Conservation (phyloP, 805 yeast species). For the Grigorovia yakushimaensis region DNA sequence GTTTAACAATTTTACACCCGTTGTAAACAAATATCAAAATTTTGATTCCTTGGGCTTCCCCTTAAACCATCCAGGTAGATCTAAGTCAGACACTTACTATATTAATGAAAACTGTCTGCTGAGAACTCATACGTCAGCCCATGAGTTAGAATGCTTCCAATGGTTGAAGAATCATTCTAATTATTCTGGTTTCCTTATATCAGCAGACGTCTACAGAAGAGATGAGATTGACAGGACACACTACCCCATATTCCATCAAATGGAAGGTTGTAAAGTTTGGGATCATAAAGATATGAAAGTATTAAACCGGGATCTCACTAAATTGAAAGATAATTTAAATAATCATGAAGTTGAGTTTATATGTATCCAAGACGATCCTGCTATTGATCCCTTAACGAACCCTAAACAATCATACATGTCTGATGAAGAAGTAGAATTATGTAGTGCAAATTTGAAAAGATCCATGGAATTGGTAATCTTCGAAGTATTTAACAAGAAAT, state of each 20-base stretch:
- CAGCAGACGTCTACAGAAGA: conserved; percentile 93
- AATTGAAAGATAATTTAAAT: conserved; percentile 42
- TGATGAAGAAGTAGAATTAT: conserved; percentile 54
- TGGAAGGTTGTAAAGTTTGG: conserved; percentile 96
- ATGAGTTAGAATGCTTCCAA: conserved; percentile 75
- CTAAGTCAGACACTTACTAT: conserved; percentile 88
- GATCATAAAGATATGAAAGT: conserved; percentile 37
- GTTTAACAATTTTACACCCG: conserved; percentile 73
- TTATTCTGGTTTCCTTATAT: conserved; percentile 65
- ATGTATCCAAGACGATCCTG: conserved; percentile 66
- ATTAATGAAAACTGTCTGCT: conserved; percentile 61
- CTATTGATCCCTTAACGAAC: conserved; percentile 39
- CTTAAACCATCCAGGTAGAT: conserved; percentile 83
- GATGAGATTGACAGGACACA: conserved; percentile 95
- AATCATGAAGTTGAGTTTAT: conserved; percentile 1
- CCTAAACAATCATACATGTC: conserved; percentile 78
- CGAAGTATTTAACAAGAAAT: conserved; percentile 53
- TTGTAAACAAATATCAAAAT: conserved; percentile 72
- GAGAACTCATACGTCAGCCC: conserved; percentile 96
- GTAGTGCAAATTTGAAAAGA: conserved; percentile 71
- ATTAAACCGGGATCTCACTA: conserved; percentile 48
- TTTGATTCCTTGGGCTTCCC: conserved; percentile 93
- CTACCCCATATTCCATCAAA: conserved; percentile 94
- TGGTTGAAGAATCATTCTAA: conserved; percentile 38
- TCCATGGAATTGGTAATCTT: conserved; percentile 77